Base-by-base conservation (phyloP, 306 rosid genomes). In the Casuarina cunninghamiana region DNA sequence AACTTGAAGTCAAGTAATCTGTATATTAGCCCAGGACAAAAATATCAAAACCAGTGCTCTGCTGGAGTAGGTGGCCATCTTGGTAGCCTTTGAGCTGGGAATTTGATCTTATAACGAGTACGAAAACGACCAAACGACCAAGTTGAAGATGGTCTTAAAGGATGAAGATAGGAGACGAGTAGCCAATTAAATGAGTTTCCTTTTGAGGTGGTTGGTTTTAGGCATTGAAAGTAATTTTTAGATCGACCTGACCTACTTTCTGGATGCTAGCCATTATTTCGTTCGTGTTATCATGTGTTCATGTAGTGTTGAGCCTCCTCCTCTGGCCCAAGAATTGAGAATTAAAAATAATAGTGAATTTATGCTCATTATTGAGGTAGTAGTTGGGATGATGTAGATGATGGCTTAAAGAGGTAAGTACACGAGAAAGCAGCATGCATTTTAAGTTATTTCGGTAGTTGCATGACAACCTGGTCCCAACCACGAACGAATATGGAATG, bases 81-180 rank as follows among this genome's bases (percentile, higher is more conserved):
- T 82, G 76, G 72, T 77, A 81, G 53, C 53, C 19, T 66, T 53
- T 74, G 53, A 78, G 76, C 50, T 17, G 43, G 15, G 77, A 3
- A 19, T 35, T 15, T 63, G 62, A 77, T 51, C 83, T 73, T 87
- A 87, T 87, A 86, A 74, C 78, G 77, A 38, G 39, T 15, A 46
- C 32, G 63, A 85, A n/a, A n/a, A n/a, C n/a, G n/a, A n/a, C n/a
- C n/a, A 74, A 83, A 66, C 72, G 85, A 82, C 83, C 71, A 80
- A 44, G 48, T 54, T 21, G 43, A 69, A 78, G 63, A 5, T 73
- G 58, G 49, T 80, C 80, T 79, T 88, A 72, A 89, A 84, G 89
- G 49, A 67, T 91, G 93, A 84, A 51, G 98, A 69, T 91, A 91
- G 96, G 43, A 76, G 96, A 85, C 90, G 86, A 86, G 86, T 65